Evolutionary conservation across 2,329 filamentous ascomycete genomes (phyloP), one percentile per base, ranked within the genome.

Genomic region (Drechslerella dactyloides): DNA sequence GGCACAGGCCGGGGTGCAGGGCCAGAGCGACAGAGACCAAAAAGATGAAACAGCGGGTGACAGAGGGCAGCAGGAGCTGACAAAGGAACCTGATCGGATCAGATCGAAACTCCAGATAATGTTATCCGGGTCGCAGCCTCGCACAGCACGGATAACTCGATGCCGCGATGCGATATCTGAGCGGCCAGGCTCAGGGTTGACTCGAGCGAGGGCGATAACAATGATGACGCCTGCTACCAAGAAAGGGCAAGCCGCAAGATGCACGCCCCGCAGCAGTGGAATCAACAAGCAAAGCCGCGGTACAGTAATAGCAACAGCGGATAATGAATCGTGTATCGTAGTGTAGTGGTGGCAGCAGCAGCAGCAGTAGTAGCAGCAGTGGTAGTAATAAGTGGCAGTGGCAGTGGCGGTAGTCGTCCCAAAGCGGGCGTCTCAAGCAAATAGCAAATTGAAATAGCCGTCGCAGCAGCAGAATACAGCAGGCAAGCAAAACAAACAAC

Each of bases 61-160:
- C 68, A 72, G 68, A 65, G 60, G 65, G 68, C n/a, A n/a, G 68
- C 59, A 58, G 19, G 55, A 44, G 52, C 48, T 30, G 52, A 62
- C 27, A 53, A 55, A 48, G 30, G 37, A 46, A 48, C 21, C 44
- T 5, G 19, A 48, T 19, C 27, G 27, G n/a, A 48, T 21, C 44
- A 70, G 58, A 59, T 52, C 65, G 50, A 23, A 53, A 15, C 65
- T 58, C 62, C 53, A 58, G 42, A 63, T 58, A 70, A 33, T 33
- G 27, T 33, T 33, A 33, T 33, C 27, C 27, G 44, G 24, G 60
- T 55, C 56, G 48, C 63, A 60, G 63, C 63, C 63, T 68, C 56
- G 64, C 51, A 61, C 64, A 69, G 60, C 37, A 30, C 30, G 52
- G 30, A 60, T 44, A 44, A 44, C 40, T 48, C 27, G 40, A 30